Evolutionary conservation across 2,329 filamentous ascomycete species (phyloP).

Genomic region (Hymenoscyphus occultus): DNA sequence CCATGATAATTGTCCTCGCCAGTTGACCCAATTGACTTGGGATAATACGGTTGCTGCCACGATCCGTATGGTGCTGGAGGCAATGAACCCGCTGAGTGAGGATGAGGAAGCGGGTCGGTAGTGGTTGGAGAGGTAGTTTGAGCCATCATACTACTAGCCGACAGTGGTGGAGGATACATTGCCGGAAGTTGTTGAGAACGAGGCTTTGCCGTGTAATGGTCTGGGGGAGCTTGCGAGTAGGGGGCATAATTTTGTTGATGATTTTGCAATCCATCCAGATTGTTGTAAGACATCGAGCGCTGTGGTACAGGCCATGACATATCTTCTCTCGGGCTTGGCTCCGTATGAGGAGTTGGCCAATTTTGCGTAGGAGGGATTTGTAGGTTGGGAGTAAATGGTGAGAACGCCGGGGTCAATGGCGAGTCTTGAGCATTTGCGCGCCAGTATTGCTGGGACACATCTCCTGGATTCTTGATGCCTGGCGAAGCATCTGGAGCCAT

Average conservation of each 20-base stretch:
- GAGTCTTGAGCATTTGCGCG: slow-evolving; percentile 49
- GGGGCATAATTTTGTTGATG: slow-evolving; percentile 27
- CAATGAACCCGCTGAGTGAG: slow-evolving; percentile 27
- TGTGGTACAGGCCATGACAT: slow-evolving; percentile 35
- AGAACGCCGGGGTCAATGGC: slow-evolving; percentile 49
- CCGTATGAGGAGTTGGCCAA: slow-evolving; percentile 32
- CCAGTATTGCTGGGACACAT: slow-evolving; percentile 46
- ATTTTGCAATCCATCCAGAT: slow-evolving; percentile 33
- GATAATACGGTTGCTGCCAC: slow-evolving; percentile 34
- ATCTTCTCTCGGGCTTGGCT: slow-evolving; percentile 32
- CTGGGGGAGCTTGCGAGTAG: slow-evolving; percentile 24
- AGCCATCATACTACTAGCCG: slow-evolving; percentile 20
- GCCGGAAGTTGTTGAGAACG: slow-evolving; percentile 24
- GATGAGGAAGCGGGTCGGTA: slow-evolving; percentile 24
- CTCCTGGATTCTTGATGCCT: slow-evolving; percentile 41
- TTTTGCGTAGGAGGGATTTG: slow-evolving; percentile 31
- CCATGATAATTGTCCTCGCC: slow-evolving; percentile 27
- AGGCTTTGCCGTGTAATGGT: slow-evolving; percentile 31
- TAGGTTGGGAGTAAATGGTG: slow-evolving; percentile 46
- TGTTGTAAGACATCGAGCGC: slow-evolving; percentile 36
- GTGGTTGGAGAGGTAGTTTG: slow-evolving; percentile 23
- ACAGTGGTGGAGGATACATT: slow-evolving; percentile 32
- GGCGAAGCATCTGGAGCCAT: slow-evolving; percentile 33
- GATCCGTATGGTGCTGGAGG: slow-evolving; percentile 24
- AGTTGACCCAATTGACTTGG: slow-evolving; percentile 27